A percentile compares a stretch with the other conserved stretches of the same genome.
Evolutionary conservation across 805 yeast species (phyloP).

Genomic region (Lachancea dasiensis): DNA sequence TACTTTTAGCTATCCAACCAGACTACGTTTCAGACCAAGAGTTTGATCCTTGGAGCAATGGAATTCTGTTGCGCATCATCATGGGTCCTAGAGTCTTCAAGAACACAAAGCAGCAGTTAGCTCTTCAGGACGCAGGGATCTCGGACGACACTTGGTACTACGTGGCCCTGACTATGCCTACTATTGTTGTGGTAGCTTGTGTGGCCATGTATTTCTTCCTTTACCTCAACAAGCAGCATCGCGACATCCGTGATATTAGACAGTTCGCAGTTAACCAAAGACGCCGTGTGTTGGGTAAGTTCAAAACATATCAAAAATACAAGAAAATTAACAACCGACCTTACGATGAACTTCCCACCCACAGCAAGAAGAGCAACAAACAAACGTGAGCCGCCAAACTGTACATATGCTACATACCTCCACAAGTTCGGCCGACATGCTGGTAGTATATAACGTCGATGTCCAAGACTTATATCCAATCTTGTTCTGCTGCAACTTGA

Average conservation of each 20-base stretch:
- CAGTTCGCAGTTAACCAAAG: slow-evolving; percentile 31
- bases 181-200: slow-evolving; percentile 53
- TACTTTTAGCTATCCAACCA: slow-evolving; percentile 70
- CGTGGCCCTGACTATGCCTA: slow-evolving; percentile 62
- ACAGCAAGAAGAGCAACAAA: slow-evolving; percentile 23
- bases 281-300: slow-evolving; percentile 37
- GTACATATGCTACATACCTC: background rate
- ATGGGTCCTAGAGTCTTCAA: slow-evolving; percentile 38
- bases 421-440: background rate
- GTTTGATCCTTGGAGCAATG: slow-evolving; percentile 47
- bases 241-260: slow-evolving; percentile 45
- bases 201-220: slow-evolving; percentile 62
- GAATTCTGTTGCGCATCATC: slow-evolving; percentile 43
- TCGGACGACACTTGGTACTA: slow-evolving; percentile 48
- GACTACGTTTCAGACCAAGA: slow-evolving; percentile 59
- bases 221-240: slow-evolving; percentile 47
- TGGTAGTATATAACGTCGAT: background rate
- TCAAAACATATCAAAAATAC: slow-evolving; percentile 31
- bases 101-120: slow-evolving; percentile 39
- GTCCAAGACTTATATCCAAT: slow-evolving; percentile 26
- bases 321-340: slow-evolving; percentile 32
- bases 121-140: slow-evolving; percentile 40
- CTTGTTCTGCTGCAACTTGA: slow-evolving; percentile 34
- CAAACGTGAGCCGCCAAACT: slow-evolving; percentile 14
- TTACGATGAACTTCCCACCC: slow-evolving; percentile 39